Percentiles rank a stretch among this genome's conserved stretches.
Evolutionary conservation across 805 yeast genomes (phyloP).

Genomic region (Blastobotrys parvus): DNA sequence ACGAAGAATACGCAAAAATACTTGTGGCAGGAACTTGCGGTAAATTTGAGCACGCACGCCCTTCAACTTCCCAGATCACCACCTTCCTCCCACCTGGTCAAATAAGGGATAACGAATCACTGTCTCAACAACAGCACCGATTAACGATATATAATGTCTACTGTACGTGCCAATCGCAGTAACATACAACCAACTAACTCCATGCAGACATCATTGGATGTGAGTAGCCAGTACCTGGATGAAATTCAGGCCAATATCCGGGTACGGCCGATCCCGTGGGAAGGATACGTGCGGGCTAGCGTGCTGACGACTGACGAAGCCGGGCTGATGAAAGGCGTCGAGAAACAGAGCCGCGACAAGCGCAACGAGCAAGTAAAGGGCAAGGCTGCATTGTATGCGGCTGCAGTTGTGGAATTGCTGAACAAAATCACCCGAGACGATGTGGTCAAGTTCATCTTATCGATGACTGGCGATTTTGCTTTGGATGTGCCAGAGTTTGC

Average conservation of each 20-base stretch:
- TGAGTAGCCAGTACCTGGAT: conserved; percentile 24
- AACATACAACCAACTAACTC: too few species aligned
- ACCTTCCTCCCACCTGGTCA: too few species aligned
- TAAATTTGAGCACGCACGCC: too few species aligned
- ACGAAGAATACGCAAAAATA: too few species aligned
- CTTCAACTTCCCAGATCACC: too few species aligned
- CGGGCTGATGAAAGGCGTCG: conserved; percentile 44
- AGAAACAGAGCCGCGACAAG: conserved; percentile 33
- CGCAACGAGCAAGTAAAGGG: conserved; percentile 24
- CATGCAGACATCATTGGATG: too few species aligned
- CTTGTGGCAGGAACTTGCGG: too few species aligned
- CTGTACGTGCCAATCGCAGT: too few species aligned
- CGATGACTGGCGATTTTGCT: conserved; percentile 49
- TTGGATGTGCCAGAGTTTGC: conserved; percentile 23
- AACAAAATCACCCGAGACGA: conserved; percentile 50
- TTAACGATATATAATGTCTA: too few species aligned
- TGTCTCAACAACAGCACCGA: too few species aligned
- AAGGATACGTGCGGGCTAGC: conserved; percentile 71
- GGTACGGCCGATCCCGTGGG: conserved; percentile 86
- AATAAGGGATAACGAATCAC: too few species aligned
- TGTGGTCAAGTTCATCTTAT: conserved; percentile 55
- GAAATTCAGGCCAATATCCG: conserved; percentile 47
- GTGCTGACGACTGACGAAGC: conserved; percentile 64
- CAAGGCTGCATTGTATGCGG: conserved; percentile 45
- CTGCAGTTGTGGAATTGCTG: conserved; percentile 46